These are phyloP conservation scores for Pythium scleroteichum DNA, from an alignment of 352 stramenopile species.

Conservation along the genomic window DNA sequence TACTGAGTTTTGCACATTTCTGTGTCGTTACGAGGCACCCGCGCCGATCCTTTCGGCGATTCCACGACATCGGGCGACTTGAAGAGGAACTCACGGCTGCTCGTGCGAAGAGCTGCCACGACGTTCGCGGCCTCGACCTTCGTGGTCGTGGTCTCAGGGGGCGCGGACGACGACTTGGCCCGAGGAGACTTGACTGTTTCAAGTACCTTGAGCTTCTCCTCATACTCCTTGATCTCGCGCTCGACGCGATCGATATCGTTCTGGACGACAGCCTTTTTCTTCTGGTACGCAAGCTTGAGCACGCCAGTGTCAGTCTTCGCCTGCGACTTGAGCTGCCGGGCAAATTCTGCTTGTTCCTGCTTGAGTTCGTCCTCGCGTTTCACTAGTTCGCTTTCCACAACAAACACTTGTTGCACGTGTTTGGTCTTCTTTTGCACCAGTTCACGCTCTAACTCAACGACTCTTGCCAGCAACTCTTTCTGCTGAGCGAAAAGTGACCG, in stretches of 20 bases:
- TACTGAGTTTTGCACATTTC: conserved; percentile 39
- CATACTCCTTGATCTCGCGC: conserved; percentile 33
- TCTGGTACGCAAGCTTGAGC: conserved; percentile 49
- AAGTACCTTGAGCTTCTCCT: conserved; percentile 37
- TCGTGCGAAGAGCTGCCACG: conserved; percentile 13
- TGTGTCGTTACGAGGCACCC: conserved; percentile 28
- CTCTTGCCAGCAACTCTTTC: conserved; percentile 53
- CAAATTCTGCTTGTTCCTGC: conserved; percentile 47
- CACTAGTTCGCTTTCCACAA: conserved; percentile 42
- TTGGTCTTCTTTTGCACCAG: conserved; percentile 60
- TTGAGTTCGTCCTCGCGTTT: conserved; percentile 39
- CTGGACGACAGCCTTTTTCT: conserved; percentile 43
- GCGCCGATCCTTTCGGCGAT: conserved; percentile 13
- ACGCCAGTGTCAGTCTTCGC: conserved; percentile 48
- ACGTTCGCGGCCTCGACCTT: neutral
- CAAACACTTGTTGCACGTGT: conserved; percentile 57
- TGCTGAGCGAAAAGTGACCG: conserved; percentile 53
- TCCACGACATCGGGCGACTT: conserved; percentile 15
- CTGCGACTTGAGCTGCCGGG: conserved; percentile 55
- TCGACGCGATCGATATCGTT: conserved; percentile 30
- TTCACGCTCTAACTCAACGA: conserved; percentile 57
- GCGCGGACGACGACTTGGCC: neutral
- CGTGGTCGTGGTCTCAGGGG: neutral
- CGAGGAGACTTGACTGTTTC: conserved; percentile 27
- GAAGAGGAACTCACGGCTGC: conserved; percentile 46